Base-by-base conservation (phyloP, 441 rosid genomes). In the Breynia disticha region DNA sequence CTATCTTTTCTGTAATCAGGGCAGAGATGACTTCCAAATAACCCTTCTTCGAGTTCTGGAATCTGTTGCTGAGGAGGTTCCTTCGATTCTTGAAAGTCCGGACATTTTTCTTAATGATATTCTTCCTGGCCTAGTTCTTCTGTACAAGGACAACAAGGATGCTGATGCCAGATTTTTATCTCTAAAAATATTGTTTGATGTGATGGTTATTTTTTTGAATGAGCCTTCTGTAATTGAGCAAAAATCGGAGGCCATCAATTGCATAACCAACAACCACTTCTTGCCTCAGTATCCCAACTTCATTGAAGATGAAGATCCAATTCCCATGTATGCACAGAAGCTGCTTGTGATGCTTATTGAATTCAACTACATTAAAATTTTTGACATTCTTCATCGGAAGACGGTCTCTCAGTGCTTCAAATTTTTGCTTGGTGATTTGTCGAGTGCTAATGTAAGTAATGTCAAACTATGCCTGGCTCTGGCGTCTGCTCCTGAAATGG, bases 401-500 rank as follows among this genome's bases (percentile, higher is more conserved):
- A 88, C 82, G 11, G 87, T 93, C 45, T 80, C 95, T 7, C 91
- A 82, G 61, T 93, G 98, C 84, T 93, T 88, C 42, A 84, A 81
- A 65, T 93, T 93, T 73, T 75, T 93, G 76, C 87, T 82, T 1
- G 90, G 95, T 12, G 98, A 93, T 68, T 72, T 93, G 21, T 79
- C 98, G 19, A 82, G 52, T 59, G 91, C 93, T 54, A 93, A 88
- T 70, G 98, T 93, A 54, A 93, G 79, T 73, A 87, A 78, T 67
- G 87, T 93, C 71, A 83, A 91, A 76, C 79, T 91, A 39, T 84
- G 97, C 57, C 77, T 88, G 35, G 95, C 97, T 65, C 72, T 91
- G 67, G 84, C 89, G 7, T 88, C 95, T 35, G 97, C 98, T 67
- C 97, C 96, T 38, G 97, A 88, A 67, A 82, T 93, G 95, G 98